Base-by-base conservation (phyloP, 805 yeast species). In the Pichia heedii region DNA sequence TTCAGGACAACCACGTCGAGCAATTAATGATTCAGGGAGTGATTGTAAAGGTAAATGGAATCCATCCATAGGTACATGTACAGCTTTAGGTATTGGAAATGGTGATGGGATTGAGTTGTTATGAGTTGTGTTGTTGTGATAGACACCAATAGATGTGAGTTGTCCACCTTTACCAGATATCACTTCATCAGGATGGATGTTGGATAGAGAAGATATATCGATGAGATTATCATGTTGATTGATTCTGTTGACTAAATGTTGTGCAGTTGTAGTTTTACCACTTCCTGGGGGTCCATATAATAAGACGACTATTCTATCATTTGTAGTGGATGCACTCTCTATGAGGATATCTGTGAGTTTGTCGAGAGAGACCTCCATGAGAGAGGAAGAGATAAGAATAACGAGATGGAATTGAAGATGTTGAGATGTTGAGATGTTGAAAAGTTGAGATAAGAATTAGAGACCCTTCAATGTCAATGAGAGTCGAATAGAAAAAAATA, bases 211-310 rank as follows among this genome's bases (percentile, higher is more conserved):
- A 4, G 11, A 9, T 3, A 9, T 27, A 27, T 15, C 3, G 15
- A 12, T 27, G 3, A 12, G 13, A 27, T 27, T 11, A 3, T 27
- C 32, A 29, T 29, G n/a, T 6, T 32, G 8, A 16, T 32, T 32
- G 16, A 32, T 9, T 13, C 51, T 50, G 5, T 60, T 55, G 29
- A 71, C 71, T 6, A 86, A 62, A 5, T 59, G 43, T 33, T 56
- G 55, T 1, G 89, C 79, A 30, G 79, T 54, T 0, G 94, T 83
- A 4, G 89, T 73, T 58, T 86, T 86, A 0, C 96, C 96, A 1
- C 89, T 77, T 6, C 96, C 96, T 2, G 96, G 95, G 0, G 79
- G 70, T 1, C 95, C 96, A 3, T 80, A 78, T 12, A 87, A 54
- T 0, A 82, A 64, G 10, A 87, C 66, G 16, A 81, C 46, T 2